These are phyloP conservation scores for Zasmidium cellare DNA, from an alignment of 2,329 filamentous ascomycete genomes.

Conservation along the genomic window DNA sequence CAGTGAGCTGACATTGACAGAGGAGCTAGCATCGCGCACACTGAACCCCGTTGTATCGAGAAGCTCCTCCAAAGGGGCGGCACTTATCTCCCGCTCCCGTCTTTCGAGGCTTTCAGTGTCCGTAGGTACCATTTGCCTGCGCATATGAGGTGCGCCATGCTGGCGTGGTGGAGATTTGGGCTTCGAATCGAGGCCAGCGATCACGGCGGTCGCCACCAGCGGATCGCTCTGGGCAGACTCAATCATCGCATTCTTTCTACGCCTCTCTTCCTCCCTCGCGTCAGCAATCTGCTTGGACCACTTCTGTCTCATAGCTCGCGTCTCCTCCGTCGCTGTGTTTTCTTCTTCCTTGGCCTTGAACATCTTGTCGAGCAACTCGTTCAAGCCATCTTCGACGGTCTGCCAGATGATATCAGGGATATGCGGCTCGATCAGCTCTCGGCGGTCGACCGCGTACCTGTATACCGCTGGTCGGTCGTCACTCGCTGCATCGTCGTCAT, in stretches of 20 bases:
- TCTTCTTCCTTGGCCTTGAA: constrained; percentile 81
- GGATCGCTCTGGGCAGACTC: constrained; percentile 23
- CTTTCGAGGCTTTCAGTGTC: constrained; percentile 31
- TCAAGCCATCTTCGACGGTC: constrained; percentile 87
- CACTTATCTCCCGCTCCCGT: constrained; percentile 34
- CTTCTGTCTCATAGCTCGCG: constrained; percentile 60
- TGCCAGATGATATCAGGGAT: constrained; percentile 83
- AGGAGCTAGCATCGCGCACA: constrained; percentile 18
- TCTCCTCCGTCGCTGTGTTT: constrained; percentile 66
- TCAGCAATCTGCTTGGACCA: constrained; percentile 46
- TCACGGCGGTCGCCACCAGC: constrained; percentile 26
- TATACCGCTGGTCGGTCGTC: not conserved
- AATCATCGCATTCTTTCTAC: constrained; percentile 35
- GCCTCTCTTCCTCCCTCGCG: constrained; percentile 18
- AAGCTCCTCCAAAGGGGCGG: constrained; percentile 45
- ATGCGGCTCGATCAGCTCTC: constrained; percentile 8
- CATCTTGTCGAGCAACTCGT: constrained; percentile 83
- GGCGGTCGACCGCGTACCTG: not conserved
- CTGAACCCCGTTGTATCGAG: constrained; percentile 44
- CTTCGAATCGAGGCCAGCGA: not conserved
- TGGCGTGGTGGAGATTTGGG: not conserved
- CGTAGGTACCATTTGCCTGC: constrained; percentile 23
- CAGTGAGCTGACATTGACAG: not conserved
- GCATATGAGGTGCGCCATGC: not conserved
- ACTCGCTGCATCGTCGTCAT: not conserved